Percentiles rank a stretch among this genome's conserved stretches.
These are phyloP conservation scores for Aspergillus cavernicola DNA, from an alignment of 495 filamentous ascomycete species.

Conservation along the genomic window DNA sequence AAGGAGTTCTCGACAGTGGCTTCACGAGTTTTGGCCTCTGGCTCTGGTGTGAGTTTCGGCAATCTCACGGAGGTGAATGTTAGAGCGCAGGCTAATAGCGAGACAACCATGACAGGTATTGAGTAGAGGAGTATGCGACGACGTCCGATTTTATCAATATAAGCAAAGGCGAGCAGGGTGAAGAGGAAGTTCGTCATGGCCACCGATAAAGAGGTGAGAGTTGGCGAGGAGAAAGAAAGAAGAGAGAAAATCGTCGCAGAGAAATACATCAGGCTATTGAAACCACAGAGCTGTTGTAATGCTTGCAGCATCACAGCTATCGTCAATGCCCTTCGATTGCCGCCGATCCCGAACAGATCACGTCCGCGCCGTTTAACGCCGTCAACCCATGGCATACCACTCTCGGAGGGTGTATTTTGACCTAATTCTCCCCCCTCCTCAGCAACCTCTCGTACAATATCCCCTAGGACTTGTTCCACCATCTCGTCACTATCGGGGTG, in stretches of 20 bases:
- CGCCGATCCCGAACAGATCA: conserved; percentile 55
- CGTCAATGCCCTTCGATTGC: conserved; percentile 71
- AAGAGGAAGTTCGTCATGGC: conserved; percentile 81
- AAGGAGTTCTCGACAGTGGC: conserved; percentile 8
- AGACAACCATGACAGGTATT: conserved; percentile 77
- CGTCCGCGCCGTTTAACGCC: conserved; percentile 38
- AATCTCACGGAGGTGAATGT: conserved; percentile 59
- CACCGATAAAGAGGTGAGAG: conserved; percentile 74
- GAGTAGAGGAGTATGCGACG: conserved; percentile 78
- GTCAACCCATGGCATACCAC: conserved; percentile 26
- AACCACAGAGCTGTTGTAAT: conserved; percentile 87
- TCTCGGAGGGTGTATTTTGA: conserved; percentile 16
- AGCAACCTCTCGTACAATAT: conserved; percentile 64
- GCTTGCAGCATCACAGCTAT: conserved; percentile 85
- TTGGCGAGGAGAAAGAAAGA: conserved; percentile 75
- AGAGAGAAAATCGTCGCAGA: conserved; percentile 84
- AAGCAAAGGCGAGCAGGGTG: conserved; percentile 69
- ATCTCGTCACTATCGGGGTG: conserved; percentile 41
- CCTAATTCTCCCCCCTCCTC: conserved; percentile 54
- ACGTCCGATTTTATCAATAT: conserved; percentile 79
- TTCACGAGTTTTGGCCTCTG: conserved; percentile 15
- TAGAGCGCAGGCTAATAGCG: conserved; percentile 62
- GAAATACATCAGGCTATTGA: conserved; percentile 95
- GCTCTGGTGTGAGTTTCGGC: conserved; percentile 20
- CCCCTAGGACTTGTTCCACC: conserved; percentile 54